Base-by-base conservation (phyloP, 257 asterid genomes). In the Haberlea rhodopensis region DNA sequence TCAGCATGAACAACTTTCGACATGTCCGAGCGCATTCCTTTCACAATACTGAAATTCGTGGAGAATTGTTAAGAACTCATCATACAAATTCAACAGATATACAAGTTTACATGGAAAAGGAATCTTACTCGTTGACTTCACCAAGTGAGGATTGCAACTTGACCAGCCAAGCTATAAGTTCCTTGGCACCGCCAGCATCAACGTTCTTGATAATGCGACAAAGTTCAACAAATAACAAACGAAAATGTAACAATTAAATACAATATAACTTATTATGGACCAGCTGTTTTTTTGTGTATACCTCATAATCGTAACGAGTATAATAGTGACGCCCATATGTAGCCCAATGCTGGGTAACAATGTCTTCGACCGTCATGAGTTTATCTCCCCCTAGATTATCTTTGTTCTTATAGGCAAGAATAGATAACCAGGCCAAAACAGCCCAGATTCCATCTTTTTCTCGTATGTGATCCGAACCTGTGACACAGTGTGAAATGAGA, bases 371-470 rank as follows among this genome's bases (percentile, higher is more conserved):
- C 25, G 86, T 77, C 72, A 89, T 85, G 71, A 92, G 91, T 76
- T 84, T 87, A 19, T 76, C 94, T 52, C 83, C 96, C 43, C 71
- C 87, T 8, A 82, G 77, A 81, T 80, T 87, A 76, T 87, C 91
- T 73, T 87, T 92, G 76, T 92, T 92, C 80, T 79, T 92, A 67
- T 84, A 82, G 65, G 99, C 97, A 73, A 92, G 79, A 65, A 92
- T 92, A 64, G 95, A 84, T 53, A 92, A 73, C 99, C 99, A 92
- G 59, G 96, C 96, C 81, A 92, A 85, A 66, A 92, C 99, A 66
- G 97, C 97, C 99, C 99, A 92, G 69, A 92, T 87, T 73, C 99
- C 99, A 75, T 92, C 99, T 71, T 92, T 92, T 82, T 92, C 99
- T 6, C 97, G 95, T 29, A 92, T 89, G 76, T 92, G 99, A 76